Percentiles rank a stretch among this genome's conserved stretches.
These are phyloP conservation scores for Exophiala calicioides DNA, from an alignment of 2,329 filamentous ascomycete species.

Conservation along the genomic window DNA sequence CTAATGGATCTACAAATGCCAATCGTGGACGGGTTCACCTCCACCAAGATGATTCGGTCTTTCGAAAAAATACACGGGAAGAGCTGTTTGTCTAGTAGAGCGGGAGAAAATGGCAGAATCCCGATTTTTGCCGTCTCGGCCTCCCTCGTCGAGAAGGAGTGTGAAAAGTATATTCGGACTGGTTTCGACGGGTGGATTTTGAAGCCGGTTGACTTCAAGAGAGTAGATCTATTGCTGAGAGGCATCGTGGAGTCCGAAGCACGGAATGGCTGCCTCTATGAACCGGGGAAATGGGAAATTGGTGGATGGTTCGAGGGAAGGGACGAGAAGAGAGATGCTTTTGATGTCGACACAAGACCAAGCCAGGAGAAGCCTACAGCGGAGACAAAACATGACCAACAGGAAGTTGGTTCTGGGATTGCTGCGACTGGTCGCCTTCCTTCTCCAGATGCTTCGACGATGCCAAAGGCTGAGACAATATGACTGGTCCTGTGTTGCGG, in stretches of 20 bases:
- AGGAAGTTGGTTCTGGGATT: neutral
- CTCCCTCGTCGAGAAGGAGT: conserved; percentile 71
- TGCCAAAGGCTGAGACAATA: neutral
- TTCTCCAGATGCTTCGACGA: neutral
- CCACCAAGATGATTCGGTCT: conserved; percentile 79
- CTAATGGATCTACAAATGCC: conserved; percentile 97
- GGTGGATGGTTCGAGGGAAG: conserved; percentile 76
- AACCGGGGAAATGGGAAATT: conserved; percentile 73
- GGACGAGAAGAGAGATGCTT: conserved; percentile 29
- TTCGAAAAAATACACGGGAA: conserved; percentile 62
- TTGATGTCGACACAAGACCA: conserved; percentile 30
- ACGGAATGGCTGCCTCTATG: conserved; percentile 66
- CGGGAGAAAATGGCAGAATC: conserved; percentile 63
- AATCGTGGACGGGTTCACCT: conserved; percentile 79
- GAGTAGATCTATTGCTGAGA: conserved; percentile 66
- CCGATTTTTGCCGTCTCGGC: conserved; percentile 88
- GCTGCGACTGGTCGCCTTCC: no score
- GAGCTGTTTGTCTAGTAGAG: conserved; percentile 58
- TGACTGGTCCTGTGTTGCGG: neutral
- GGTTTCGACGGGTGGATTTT: conserved; percentile 92
- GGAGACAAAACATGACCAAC: neutral
- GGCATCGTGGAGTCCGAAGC: conserved; percentile 66
- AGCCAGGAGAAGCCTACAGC: conserved; percentile 23
- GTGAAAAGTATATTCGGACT: conserved; percentile 68
- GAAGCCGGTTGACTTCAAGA: conserved; percentile 81